Conservation (phyloP, 2,329 filamentous ascomycete genomes). For the Colletotrichum godetiae region DNA sequence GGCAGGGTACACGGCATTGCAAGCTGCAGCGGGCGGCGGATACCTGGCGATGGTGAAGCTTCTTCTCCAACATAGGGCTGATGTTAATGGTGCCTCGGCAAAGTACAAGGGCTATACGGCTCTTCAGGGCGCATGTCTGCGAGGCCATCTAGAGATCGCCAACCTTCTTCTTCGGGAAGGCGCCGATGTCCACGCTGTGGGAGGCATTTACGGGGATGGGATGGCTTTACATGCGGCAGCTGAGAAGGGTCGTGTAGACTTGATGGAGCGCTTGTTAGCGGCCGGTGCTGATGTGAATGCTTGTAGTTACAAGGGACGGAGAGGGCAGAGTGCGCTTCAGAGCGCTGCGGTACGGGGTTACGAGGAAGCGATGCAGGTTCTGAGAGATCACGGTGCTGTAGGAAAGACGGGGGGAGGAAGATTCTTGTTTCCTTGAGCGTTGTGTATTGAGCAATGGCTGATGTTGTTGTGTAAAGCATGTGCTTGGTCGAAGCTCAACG, state of each 20-base stretch:
- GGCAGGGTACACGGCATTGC: slow-evolving; percentile 37
- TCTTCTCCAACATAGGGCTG: slow-evolving; percentile 36
- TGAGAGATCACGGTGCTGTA: neutral
- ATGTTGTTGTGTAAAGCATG: neutral
- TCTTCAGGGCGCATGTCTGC: slow-evolving; percentile 46
- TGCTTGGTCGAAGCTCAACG: neutral
- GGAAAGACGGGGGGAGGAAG: neutral
- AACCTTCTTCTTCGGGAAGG: slow-evolving; percentile 35
- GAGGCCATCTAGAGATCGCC: slow-evolving; percentile 46
- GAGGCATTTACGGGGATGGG: slow-evolving; percentile 34
- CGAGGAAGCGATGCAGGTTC: neutral
- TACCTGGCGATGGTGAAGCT: slow-evolving; percentile 28
- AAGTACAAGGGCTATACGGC: slow-evolving; percentile 43
- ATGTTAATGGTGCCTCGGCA: slow-evolving; percentile 33
- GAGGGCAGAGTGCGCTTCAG: neutral
- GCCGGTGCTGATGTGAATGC: slow-evolving; percentile 50
- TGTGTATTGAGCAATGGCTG: neutral
- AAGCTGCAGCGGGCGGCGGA: slow-evolving; percentile 34
- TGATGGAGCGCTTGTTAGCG: slow-evolving; percentile 44
- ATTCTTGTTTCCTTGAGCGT: neutral
- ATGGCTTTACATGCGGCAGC: slow-evolving; percentile 37
- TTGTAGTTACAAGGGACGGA: neutral
- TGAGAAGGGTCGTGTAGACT: neutral
- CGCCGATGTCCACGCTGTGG: slow-evolving; percentile 38
- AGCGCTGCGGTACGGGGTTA: neutral